These are phyloP conservation scores for Orobanche coerulescens DNA, from an alignment of 257 asterid genomes.

Conservation along the genomic window DNA sequence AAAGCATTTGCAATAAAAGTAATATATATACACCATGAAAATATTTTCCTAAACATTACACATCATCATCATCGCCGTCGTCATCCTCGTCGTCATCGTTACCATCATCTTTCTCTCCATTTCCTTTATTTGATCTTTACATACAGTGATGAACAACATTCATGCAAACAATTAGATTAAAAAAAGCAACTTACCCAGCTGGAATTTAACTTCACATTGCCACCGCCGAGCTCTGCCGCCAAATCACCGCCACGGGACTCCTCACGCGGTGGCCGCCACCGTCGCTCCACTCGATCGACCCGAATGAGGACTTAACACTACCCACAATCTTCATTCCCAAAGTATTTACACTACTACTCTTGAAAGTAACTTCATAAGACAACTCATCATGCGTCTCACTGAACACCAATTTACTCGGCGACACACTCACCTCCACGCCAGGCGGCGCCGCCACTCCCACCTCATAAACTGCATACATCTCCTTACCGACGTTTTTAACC, in stretches of 20 bases:
- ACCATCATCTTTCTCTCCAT: no score
- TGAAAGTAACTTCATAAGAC: constrained; percentile 65
- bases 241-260: constrained; percentile 65
- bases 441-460: constrained; percentile 64
- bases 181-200: background rate
- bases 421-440: constrained; percentile 62
- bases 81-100: no score
- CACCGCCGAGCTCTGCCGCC: constrained; percentile 35
- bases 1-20: no score
- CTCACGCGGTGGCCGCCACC: constrained; percentile 62
- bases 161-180: background rate
- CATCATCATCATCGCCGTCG: no score
- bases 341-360: constrained; percentile 21
- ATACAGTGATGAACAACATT: constrained; percentile 17
- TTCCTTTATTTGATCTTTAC: no score
- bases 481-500: constrained; percentile 64
- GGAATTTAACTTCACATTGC: constrained; percentile 37
- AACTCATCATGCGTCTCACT: constrained; percentile 30
- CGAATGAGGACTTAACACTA: constrained; percentile 42
- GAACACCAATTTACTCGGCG: constrained; percentile 58
- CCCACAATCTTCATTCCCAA: constrained; percentile 25
- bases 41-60: no score
- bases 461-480: constrained; percentile 38
- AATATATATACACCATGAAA: no score
- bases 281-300: constrained; percentile 79